Conservation (phyloP, 768 basidiomycete genomes). For the Neoboletus brunneissimus region DNA sequence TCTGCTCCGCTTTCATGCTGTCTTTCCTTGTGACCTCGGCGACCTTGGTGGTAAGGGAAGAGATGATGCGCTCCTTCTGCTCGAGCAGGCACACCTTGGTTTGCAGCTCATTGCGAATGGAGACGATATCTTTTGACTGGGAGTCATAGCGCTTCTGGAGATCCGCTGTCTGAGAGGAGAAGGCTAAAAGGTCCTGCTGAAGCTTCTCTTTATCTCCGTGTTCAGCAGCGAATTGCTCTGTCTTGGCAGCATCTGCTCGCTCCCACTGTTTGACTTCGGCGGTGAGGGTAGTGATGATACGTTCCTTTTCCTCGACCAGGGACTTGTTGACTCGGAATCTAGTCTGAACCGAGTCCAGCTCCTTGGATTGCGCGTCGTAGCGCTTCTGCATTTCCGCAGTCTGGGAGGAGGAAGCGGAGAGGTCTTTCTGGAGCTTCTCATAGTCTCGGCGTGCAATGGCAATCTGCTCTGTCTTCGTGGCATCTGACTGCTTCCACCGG, state of each 20-base stretch:
- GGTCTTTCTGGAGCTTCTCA: background rate
- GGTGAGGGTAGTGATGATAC: background rate
- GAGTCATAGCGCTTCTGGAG: background rate
- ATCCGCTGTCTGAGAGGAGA: background rate
- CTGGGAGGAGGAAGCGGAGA: conserved; percentile 1
- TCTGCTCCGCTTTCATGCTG: background rate
- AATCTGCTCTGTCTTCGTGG: background rate
- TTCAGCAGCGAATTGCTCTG: background rate
- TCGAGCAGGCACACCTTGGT: background rate
- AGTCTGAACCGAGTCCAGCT: background rate
- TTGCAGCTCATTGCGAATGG: background rate
- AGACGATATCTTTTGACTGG: background rate
- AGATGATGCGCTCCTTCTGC: background rate
- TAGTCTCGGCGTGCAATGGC: background rate
- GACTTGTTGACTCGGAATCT: background rate
- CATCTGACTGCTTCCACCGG: background rate
- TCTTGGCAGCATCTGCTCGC: too few species aligned
- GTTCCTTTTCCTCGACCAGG: background rate
- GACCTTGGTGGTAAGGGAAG: background rate
- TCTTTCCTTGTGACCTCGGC: background rate
- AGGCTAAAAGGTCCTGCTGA: background rate
- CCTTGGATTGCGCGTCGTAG: background rate
- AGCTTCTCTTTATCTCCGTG: background rate
- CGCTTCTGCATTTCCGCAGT: background rate
- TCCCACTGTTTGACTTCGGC: background rate